phyloP scores from a whole-genome alignment of 2,329 filamentous ascomycete genomes.

The Hymenoscyphus infarciens region DNA sequence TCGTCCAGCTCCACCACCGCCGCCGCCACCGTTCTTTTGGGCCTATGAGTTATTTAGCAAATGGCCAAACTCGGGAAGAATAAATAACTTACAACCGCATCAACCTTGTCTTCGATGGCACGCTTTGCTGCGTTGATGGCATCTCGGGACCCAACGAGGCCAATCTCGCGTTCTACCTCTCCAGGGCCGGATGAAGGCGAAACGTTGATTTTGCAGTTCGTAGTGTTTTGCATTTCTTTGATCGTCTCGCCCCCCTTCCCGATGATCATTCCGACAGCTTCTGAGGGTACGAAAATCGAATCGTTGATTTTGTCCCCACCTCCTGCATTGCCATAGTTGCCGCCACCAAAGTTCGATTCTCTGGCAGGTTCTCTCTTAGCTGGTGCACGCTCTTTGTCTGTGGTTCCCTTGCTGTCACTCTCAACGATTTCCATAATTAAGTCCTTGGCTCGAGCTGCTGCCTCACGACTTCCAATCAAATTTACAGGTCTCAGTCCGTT shows the following conservation, averaged over 20 bases:
- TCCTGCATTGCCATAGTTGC: conserved; percentile 39
- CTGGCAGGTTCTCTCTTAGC: conserved; percentile 45
- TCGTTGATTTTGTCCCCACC: conserved; percentile 71
- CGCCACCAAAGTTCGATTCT: conserved; percentile 41
- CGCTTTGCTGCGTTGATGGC: conserved; percentile 77
- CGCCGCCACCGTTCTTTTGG: conserved; percentile 50
- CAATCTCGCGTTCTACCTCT: conserved; percentile 82
- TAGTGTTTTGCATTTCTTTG: conserved; percentile 84
- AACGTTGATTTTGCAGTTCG: conserved; percentile 93
- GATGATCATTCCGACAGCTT: conserved; percentile 94
- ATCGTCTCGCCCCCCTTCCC: conserved; percentile 93
- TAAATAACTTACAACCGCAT: conserved; percentile 67
- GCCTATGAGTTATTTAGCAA: conserved; percentile 37
- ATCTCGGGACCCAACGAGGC: conserved; percentile 72
- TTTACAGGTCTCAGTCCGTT: conserved; percentile 89
- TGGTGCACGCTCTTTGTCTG: conserved; percentile 34
- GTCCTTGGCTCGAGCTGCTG: conserved; percentile 76
- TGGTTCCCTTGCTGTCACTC: conserved; percentile 65
- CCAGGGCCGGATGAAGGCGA: conserved; percentile 73
- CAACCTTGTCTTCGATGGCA: conserved; percentile 88
- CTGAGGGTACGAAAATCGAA: conserved; percentile 79
- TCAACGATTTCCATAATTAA: conserved; percentile 92
- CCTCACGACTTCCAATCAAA: conserved; percentile 73
- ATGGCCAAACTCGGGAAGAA: neutral
- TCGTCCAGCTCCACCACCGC: conserved; percentile 41